Percentiles rank a stretch among this genome's conserved stretches.
These are phyloP conservation scores for Calocybe cyanea DNA, from an alignment of 768 basidiomycete genomes.

Conservation along the genomic window DNA sequence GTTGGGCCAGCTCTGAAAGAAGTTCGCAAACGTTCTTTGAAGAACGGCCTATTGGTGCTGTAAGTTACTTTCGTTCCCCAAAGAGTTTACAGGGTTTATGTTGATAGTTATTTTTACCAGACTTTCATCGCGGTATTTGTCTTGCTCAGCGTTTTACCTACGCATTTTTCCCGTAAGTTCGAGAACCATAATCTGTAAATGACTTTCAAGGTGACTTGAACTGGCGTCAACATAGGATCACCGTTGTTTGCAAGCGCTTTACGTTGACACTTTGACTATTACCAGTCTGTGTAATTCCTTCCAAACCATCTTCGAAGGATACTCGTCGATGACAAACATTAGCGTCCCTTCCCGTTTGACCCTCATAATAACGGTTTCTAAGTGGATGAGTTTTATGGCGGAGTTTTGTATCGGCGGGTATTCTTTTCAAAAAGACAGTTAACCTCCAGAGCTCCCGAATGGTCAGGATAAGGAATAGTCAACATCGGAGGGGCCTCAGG, in stretches of 20 bases:
- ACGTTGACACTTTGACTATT: conserved; percentile 32
- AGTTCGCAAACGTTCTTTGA: conserved; percentile 28
- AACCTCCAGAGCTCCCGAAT: background rate
- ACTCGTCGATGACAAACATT: background rate
- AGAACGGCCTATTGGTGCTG: conserved; percentile 29
- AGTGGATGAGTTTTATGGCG: conserved; percentile 23
- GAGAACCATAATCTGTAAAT: background rate
- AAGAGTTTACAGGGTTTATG: background rate
- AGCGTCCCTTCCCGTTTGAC: conserved; percentile 32
- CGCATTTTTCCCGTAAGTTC: conserved; percentile 35
- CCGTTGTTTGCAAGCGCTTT: conserved; percentile 32
- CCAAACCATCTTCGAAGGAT: background rate
- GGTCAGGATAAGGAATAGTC: background rate
- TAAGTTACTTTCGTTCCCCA: conserved; percentile 17
- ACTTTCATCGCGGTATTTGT: conserved; percentile 38
- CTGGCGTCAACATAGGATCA: conserved; percentile 14
- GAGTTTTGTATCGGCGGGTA: conserved; percentile 5
- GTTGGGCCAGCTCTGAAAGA: conserved; percentile 36
- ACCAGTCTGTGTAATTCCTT: conserved; percentile 23
- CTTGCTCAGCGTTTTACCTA: conserved; percentile 30
- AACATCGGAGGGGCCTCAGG: conserved; percentile 1
- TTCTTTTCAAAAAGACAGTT: too few species aligned
- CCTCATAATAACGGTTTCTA: conserved; percentile 25
- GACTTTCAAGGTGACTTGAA: background rate
- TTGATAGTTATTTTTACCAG: conserved; percentile 22